Evolutionary conservation across 768 basidiomycete genomes (phyloP).

Genomic region (Sporobolomyces phaffii): DNA sequence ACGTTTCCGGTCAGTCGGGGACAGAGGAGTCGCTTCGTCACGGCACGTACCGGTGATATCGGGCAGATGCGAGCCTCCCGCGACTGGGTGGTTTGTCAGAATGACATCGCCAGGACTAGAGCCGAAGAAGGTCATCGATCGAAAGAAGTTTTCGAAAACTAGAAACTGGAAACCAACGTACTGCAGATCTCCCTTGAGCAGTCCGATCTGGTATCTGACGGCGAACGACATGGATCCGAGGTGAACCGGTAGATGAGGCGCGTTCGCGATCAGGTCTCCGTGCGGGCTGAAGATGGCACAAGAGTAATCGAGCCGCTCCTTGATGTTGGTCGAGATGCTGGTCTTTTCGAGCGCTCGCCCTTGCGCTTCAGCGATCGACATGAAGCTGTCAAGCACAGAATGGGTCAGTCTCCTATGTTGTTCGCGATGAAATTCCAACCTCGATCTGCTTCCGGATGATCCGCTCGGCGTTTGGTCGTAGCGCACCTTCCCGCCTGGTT

Average conservation of each 20-base stretch:
- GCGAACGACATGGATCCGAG: slow-evolving; percentile 45
- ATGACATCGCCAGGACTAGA: slow-evolving; percentile 65
- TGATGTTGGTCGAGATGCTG: slow-evolving; percentile 66
- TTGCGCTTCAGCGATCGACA: slow-evolving; percentile 60
- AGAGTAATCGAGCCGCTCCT: slow-evolving; percentile 83
- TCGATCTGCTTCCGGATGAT: not conserved
- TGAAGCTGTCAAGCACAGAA: slow-evolving; percentile 72
- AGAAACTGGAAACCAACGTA: slow-evolving; percentile 49
- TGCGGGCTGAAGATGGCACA: slow-evolving; percentile 91
- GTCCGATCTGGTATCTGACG: slow-evolving; percentile 46
- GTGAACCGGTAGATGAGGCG: slow-evolving; percentile 21
- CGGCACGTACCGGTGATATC: slow-evolving; percentile 44
- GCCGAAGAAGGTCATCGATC: not conserved
- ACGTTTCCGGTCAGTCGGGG: not conserved
- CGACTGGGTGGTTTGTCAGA: slow-evolving; percentile 84
- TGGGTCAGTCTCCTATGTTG: no score
- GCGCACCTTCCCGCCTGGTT: no score
- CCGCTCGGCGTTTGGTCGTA: no score
- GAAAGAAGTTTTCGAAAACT: no score
- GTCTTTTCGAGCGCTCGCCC: slow-evolving; percentile 24
- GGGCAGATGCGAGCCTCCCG: slow-evolving; percentile 60
- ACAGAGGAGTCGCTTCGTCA: not conserved
- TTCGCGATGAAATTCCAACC: no score
- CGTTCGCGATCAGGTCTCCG: slow-evolving; percentile 88
- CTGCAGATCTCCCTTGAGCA: slow-evolving; percentile 55